phyloP scores from a whole-genome alignment of 1,284 basidiomycete species.

The Austroboletus novae-zelandiae region DNA sequence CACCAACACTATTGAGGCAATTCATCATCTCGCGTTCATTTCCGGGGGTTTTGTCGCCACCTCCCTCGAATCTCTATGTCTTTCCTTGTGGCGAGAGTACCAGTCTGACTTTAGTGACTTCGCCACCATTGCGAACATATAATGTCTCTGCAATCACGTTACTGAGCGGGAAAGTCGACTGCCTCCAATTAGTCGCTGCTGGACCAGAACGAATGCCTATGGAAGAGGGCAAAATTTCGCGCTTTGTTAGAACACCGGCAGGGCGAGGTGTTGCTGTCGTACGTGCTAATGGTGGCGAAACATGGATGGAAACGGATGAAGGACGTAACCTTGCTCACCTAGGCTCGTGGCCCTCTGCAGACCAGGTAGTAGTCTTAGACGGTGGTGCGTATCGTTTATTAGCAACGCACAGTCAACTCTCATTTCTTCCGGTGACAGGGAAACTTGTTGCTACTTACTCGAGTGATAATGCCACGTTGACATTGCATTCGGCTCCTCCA shows the following conservation, averaged over 20 bases:
- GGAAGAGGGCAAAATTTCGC: slow-evolving; percentile 51
- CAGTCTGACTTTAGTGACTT: slow-evolving; percentile 57
- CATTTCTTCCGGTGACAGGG: slow-evolving; percentile 20
- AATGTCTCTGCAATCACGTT: slow-evolving; percentile 54
- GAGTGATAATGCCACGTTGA: slow-evolving; percentile 40
- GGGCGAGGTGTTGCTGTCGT: slow-evolving; percentile 69
- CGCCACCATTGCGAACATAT: slow-evolving; percentile 58
- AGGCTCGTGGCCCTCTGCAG: slow-evolving; percentile 50
- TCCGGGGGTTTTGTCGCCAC: slow-evolving; percentile 44
- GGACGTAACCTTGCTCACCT: slow-evolving; percentile 45
- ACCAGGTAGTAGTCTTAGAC: slow-evolving; percentile 66
- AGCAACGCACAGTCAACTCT: slow-evolving; percentile 1
- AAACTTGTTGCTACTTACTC: slow-evolving; percentile 39
- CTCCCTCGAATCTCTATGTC: slow-evolving; percentile 52
- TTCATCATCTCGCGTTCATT: slow-evolving; percentile 67
- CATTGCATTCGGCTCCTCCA: slow-evolving; percentile 47
- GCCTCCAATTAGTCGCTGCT: slow-evolving; percentile 43
- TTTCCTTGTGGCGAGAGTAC: slow-evolving; percentile 45
- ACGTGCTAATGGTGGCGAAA: slow-evolving; percentile 56
- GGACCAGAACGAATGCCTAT: slow-evolving; percentile 39
- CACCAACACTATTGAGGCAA: slow-evolving; percentile 80
- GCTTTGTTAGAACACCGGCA: slow-evolving; percentile 73
- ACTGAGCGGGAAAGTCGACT: slow-evolving; percentile 56
- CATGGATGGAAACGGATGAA: slow-evolving; percentile 52
- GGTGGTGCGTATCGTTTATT: slow-evolving; percentile 42